Base-by-base conservation (phyloP, 2,329 filamentous ascomycete genomes). In the Colletotrichum tropicale region DNA sequence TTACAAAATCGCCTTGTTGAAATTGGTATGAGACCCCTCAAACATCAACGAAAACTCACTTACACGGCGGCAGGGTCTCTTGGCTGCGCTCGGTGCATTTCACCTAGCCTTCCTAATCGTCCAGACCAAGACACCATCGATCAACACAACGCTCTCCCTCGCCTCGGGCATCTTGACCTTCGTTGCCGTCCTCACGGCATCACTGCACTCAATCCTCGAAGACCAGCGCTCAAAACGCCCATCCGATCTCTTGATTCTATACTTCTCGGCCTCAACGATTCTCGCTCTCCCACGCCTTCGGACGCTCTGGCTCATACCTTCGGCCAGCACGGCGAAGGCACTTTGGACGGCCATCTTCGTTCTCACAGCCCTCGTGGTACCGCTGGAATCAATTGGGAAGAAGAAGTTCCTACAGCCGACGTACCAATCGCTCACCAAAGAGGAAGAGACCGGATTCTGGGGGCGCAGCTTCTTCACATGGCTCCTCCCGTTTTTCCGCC, bases 371-470 rank as follows among this genome's bases (percentile, higher is more conserved):
- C 60, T 71, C 8, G 43, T 71, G 4, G 8, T 80, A 10, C 21
- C 77, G 2, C 58, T 80, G 4, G 80, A 81, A 21, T 80, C 79
- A 0, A 52, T 75, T 18, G 77, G 75, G 24, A 79, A 80, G 76
- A 77, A 30, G 58, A 76, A 28, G 43, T 66, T 43, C 26, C 73
- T 12, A 66, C 71, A 15, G 13, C 30, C 15, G 24, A 75, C 18
- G 66, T 76, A 58, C 66, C 67, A 38, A 26, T 34, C 66, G 8
- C 67, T 65, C 30, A 74, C 70, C 3, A 71, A 74, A 13, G 79
- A 80, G 21, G 68, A 76, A 13, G 79, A 77, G 30, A 79, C 70
- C 21, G 77, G 79, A 4, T 74, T 81, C 5, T 81, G 80, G 80
- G 74, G 55, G 3, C 67, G 78, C 43, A 77, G 70, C 9, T 70